phyloP scores from a whole-genome alignment of 2,329 filamentous ascomycete species.

The Graphium sp. region DNA sequence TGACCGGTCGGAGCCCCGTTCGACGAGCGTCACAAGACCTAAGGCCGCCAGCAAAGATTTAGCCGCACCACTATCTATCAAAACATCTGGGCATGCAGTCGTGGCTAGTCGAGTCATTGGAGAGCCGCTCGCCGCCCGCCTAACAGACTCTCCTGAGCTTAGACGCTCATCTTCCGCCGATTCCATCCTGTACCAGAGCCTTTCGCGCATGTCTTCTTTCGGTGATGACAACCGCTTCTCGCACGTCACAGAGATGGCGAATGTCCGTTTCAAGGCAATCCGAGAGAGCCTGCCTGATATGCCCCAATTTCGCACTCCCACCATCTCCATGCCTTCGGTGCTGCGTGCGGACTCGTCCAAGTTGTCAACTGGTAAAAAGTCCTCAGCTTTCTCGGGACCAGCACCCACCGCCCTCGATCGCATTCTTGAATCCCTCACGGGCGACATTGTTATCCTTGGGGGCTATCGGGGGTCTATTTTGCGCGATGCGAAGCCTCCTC shows the following conservation, averaged over 20 bases:
- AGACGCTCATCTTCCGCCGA: constrained; percentile 21
- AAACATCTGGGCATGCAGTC: no score
- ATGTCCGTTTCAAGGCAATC: constrained; percentile 78
- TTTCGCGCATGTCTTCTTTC: constrained; percentile 66
- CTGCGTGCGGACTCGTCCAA: constrained; percentile 7
- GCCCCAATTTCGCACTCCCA: constrained; percentile 48
- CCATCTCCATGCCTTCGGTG: constrained; percentile 21
- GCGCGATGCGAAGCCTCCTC: constrained; percentile 62
- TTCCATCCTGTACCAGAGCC: constrained; percentile 57
- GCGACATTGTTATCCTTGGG: constrained; percentile 77
- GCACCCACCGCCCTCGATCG: constrained; percentile 25
- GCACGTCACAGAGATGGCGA: constrained; percentile 69
- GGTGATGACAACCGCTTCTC: constrained; percentile 73
- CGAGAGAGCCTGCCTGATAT: constrained; percentile 71
- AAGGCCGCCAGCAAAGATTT: no score
- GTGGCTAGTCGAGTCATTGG: not conserved
- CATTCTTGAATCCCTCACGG: constrained; percentile 51
- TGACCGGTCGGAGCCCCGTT: no score
- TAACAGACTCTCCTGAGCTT: not conserved
- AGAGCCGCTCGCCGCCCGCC: not conserved
- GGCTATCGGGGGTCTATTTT: constrained; percentile 86
- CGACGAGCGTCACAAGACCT: no score
- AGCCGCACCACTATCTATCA: no score
- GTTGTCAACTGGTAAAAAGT: constrained; percentile 8
- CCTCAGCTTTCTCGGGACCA: not conserved